Conservation (phyloP, 768 basidiomycete genomes). For the Boletus vermiculosoides region DNA sequence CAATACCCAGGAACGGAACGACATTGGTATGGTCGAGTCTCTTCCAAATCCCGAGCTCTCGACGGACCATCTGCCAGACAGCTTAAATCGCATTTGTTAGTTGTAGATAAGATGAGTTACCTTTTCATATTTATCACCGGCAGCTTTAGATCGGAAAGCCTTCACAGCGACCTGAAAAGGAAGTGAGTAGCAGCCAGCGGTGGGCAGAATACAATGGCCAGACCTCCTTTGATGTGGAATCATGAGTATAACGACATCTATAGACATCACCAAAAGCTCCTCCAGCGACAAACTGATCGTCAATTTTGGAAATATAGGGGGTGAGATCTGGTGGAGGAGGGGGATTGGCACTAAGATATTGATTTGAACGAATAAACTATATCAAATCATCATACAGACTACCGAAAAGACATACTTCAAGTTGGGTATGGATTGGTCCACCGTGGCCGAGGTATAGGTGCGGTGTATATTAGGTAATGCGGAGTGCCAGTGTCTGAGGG, state of each 20-base stretch:
- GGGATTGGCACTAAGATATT: neutral
- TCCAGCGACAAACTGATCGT: neutral
- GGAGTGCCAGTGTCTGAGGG: neutral
- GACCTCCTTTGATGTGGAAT: neutral
- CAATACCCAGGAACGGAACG: slow-evolving; percentile 10
- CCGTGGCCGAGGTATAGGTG: neutral
- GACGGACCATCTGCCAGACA: neutral
- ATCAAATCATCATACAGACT: neutral
- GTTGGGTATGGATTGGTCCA: neutral
- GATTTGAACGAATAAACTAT: neutral
- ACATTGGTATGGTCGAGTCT: slow-evolving; percentile 5
- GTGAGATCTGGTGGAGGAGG: neutral
- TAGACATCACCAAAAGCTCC: neutral
- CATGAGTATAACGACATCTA: neutral
- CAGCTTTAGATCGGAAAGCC: neutral
- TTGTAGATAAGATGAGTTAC: neutral
- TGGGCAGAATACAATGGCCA: neutral
- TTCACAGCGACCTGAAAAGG: neutral
- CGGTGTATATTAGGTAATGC: too few relatives aligned
- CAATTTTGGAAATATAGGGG: neutral
- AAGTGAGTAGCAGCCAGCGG: neutral
- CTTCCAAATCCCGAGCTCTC: slow-evolving; percentile 7
- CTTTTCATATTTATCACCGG: neutral
- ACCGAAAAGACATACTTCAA: neutral
- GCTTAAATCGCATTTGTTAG: neutral